Conservation (phyloP, 2,329 filamentous ascomycete genomes). For the Lecanicillium sp. region DNA sequence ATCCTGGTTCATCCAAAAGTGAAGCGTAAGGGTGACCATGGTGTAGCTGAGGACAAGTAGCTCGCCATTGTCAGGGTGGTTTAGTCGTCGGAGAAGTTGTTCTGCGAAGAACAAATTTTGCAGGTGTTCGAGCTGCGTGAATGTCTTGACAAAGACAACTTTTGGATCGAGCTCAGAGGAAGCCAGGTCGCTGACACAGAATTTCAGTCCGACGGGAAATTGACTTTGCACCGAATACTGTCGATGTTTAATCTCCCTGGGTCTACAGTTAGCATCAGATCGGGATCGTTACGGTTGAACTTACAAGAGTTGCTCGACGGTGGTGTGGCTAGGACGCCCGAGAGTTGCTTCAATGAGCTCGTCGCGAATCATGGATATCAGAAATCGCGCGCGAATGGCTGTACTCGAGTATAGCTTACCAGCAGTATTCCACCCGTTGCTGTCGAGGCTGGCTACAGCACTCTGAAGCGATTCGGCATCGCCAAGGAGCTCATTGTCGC, state of each 20-base stretch:
- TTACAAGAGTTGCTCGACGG: slow-evolving; percentile 19
- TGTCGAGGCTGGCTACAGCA: slow-evolving; percentile 32
- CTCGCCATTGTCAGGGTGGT: slow-evolving; percentile 31
- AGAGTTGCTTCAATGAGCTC: slow-evolving; percentile 54
- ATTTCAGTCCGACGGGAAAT: slow-evolving; percentile 34
- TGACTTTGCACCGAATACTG: neutral
- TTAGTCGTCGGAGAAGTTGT: slow-evolving; percentile 44
- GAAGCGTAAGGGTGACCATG: slow-evolving; percentile 40
- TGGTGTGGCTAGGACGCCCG: slow-evolving; percentile 21
- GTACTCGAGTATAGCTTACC: slow-evolving; percentile 39
- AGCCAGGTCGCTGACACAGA: slow-evolving; percentile 32
- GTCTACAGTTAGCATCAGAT: neutral
- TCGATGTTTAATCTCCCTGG: neutral
- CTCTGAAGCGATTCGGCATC: neutral
- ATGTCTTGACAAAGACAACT: slow-evolving; percentile 36
- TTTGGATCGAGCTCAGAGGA: slow-evolving; percentile 23
- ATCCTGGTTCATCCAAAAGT: slow-evolving; percentile 45
- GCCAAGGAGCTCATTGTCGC: neutral
- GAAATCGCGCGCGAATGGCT: slow-evolving; percentile 38
- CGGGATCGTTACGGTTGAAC: neutral
- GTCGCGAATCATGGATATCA: slow-evolving; percentile 46
- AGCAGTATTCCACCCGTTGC: slow-evolving; percentile 45
- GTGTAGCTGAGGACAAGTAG: slow-evolving; percentile 40
- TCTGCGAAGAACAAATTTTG: slow-evolving; percentile 55
- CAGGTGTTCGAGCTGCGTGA: slow-evolving; percentile 44